Base-by-base conservation (phyloP, 2,329 filamentous ascomycete genomes). In the Byssochlamys sp. region DNA sequence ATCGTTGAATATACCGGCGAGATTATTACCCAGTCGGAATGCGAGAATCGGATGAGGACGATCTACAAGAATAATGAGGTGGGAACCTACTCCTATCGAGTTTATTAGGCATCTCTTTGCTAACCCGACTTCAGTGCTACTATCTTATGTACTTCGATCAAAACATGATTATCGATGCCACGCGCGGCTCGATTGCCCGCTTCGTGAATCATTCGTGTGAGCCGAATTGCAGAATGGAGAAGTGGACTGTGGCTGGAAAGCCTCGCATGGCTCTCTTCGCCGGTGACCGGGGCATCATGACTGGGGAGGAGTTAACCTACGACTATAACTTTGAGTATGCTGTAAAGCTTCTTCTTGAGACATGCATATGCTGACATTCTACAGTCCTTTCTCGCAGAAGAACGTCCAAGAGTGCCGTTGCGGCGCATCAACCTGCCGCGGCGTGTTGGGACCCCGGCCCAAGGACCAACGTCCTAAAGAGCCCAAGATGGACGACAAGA, bases 121-220 rank as follows among this genome's bases (percentile, higher is more conserved):
- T 63, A 56, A 67, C 54, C 33, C 11, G 24, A 48, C 28, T 55
- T 49, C 67, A 96, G 89, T 96, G 91, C 74, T 97, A 96, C 74
- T 99, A 99, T 73, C 80, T 99, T 54, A 99, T 99, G 94, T 91
- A 90, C 57, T 96, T 97, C 70, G 91, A 97, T 69, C 91, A 96
- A 73, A 94, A 95, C 73, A 94, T 97, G 85, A 95, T 97, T 67
- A 95, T 99, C 63, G 94, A 99, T 76, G 94, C 92, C 33, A 96
- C 91, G 28, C 90, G 90, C 57, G 94, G 94, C 66, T 95, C 90
- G 63, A 95, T 97, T 73, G 92, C 94, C 67, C 88, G 94, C 57
- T 99, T 99, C 72, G 91, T 99, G 71, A 99, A 99, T 71, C 94
- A 99, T 73, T 96, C 91, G 19, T 99, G 94, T 75, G 87, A 89